A percentile compares a stretch with the other conserved stretches of the same genome.
Conservation (phyloP, 306 rosid genomes). For the Hippophae rhamnoides region DNA sequence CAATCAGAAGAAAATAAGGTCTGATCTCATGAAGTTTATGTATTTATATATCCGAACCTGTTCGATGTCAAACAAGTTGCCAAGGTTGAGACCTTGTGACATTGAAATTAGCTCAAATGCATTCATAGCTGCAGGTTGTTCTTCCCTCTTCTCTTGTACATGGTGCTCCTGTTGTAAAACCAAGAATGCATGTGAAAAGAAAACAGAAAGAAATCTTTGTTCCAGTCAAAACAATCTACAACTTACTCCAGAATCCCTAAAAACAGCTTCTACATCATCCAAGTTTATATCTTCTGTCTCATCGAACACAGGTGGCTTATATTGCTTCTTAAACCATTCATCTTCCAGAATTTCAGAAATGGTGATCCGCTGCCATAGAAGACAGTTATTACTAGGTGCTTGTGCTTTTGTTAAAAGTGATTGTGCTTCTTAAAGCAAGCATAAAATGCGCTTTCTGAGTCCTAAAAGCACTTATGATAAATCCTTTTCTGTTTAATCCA, state of each 20-base stretch:
- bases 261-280: constrained; percentile 95
- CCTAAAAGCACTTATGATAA: too few relatives aligned
- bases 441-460: too few relatives aligned
- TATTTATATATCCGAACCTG: constrained; percentile 43
- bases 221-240: constrained; percentile 11
- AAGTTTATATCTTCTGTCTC: constrained; percentile 71
- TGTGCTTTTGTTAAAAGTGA: too few relatives aligned
- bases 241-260: constrained; percentile 87
- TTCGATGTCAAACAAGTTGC: constrained; percentile 76
- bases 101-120: constrained; percentile 92
- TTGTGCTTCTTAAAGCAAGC: too few relatives aligned
- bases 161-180: constrained; percentile 68
- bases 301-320: constrained; percentile 71
- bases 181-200: constrained; percentile 3
- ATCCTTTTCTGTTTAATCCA: too few relatives aligned
- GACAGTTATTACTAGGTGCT: background rate
- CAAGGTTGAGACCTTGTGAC: constrained; percentile 94
- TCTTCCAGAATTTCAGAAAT: constrained; percentile 65
- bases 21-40: background rate
- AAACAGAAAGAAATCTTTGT: background rate
- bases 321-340: constrained; percentile 91
- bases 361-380: constrained; percentile 67
- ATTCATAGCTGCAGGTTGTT: constrained; percentile 83
- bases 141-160: constrained; percentile 90
- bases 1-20: background rate